Base-by-base conservation (phyloP, 2,329 filamentous ascomycete genomes). In the Fusarium newnesense region DNA sequence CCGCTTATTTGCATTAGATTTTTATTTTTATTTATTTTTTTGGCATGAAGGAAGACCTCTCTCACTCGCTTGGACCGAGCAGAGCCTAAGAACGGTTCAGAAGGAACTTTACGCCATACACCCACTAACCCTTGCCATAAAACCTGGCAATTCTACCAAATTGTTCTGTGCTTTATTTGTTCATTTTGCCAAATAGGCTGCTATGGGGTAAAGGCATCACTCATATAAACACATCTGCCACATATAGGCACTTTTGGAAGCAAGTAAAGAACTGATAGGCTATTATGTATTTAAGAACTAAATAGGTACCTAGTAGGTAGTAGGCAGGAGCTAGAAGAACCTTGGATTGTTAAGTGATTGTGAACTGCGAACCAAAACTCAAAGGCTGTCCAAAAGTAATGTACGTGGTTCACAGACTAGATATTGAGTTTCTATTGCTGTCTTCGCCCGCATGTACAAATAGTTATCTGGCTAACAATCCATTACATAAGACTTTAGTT, bases 1-100 rank as follows among this genome's bases (percentile, higher is more conserved):
- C 65, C 75, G 79, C 67, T 79, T 82, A 81, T 44, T 43, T 79
- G 80, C 80, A 82, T 82, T 32, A 26, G 5, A 24, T 36, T 52
- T 19, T 24, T 24, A 24, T 24, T 24, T 24, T 24, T 24, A 24
- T 24, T 24, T 24, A n/a, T 24, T 24, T 24, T 24, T 24, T 26
- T 24, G n/a, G n/a, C 18, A 8, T n/a, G n/a, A 19, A 57, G 42
- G 36, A 19, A 52, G 26, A 28, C 44, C 46, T 37, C 21, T 30
- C 47, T 54, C 46, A 19, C 34, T 60, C 19, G 34, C 30, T 30
- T 49, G 32, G 49, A 56, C 26, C 7, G 19, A 30, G 16, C 37
- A 56, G 21, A 56, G 16, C 28, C 9, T 43, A 11, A 42, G 37
- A 42, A 43, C 21, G 37, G 21, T 32, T 30, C 21, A 30, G 26